Evolutionary conservation across 306 rosid species (phyloP), one percentile per base, ranked within the genome.

Genomic region (Trifolium repens): DNA sequence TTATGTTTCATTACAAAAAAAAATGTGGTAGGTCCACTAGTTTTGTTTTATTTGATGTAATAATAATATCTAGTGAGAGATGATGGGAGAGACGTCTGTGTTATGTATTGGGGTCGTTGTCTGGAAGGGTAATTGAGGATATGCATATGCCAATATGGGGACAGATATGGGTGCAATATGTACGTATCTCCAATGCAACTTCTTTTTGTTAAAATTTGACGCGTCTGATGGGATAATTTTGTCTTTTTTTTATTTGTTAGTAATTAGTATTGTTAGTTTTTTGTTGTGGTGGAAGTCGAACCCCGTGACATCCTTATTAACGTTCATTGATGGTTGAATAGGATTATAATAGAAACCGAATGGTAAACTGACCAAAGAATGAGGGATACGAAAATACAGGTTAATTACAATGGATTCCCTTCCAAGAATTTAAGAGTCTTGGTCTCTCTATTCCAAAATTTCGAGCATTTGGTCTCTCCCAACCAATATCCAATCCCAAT

Each of bases 41-140:
- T 66, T 66, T 66, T 64, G 69, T 39, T 64, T 64, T 40, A 58
- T 16, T 40, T 40, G 19, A 65, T 17, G 2, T 58, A 65, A 39
- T 17, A 37, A 64, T 16, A 11, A 22, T 8, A 67, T n/a, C 13
- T 12, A 16, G 13, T 11, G 35, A 19, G 30, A 12, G 55, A 7
- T 43, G 8, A 34, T 50, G n/a, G 35, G 16, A 60, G 61, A 65
- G 70, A 65, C 50, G 47, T 35, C n/a, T 40, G 11, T 61, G 12
- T 9, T 60, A 22, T 62, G 19, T 32, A n/a, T 39, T 14, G 52
- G 43, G 76, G 73, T 64, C 73, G 2, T 22, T 64, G 72, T 62
- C 78, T 2, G 44, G 1, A 61, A 55, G 39, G 44, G 49, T 50
- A 66, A 52, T 52, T 43, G 63, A 10, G 54, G 34, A n/a, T 22